Evolutionary conservation across 441 rosid species (phyloP), one percentile per base, ranked within the genome.

Genomic region (Populus hybrid): DNA sequence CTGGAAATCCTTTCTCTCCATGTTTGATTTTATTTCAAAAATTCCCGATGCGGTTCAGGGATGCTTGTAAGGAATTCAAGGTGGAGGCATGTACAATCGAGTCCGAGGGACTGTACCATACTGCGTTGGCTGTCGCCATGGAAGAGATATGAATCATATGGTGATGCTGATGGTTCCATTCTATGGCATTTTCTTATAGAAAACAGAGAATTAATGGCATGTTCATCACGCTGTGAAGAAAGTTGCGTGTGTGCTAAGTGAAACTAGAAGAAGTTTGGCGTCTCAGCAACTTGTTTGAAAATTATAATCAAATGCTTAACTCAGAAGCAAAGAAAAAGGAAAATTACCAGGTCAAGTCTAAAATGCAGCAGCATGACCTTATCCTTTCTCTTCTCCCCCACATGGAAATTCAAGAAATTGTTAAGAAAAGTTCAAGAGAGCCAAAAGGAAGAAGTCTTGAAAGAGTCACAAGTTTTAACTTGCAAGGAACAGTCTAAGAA

Each of bases 401-500:
- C 61, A 16, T 18, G 61, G 61, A 53, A 53, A 30, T 69, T 34
- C n/a, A 69, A 69, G 40, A 16, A 11, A 30, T 34, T 16, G 9
- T 18, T 18, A 18, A 53, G 21, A 5, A 69, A 69, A 10, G 18
- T 69, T 30, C 40, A 30, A 1, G 70, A 3, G 1, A 23, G 12
- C 28, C 12, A 9, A 12, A 67, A 67, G 50, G 42, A 28, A 34
- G 42, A 65, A 75, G 72, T 26, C 36, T 69, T 68, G 36, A 67
- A 69, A 19, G 42, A 5, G 76, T 75, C 46, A 66, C 67, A 66
- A 77, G 67, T 38, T 38, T 57, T 78, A 34, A 64, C 86, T 82
- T 81, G 79, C 83, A 82, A 84, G 85, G 50, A 71, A 78, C 68
- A 71, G 21, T 8, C 9, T 19, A 24, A 42, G 32, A 42, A 5